Percentiles rank a stretch among this genome's conserved stretches.
These are phyloP conservation scores for Cyclospora cayetanensis DNA, from an alignment of 169 alveolate species.

Conservation along the genomic window DNA sequence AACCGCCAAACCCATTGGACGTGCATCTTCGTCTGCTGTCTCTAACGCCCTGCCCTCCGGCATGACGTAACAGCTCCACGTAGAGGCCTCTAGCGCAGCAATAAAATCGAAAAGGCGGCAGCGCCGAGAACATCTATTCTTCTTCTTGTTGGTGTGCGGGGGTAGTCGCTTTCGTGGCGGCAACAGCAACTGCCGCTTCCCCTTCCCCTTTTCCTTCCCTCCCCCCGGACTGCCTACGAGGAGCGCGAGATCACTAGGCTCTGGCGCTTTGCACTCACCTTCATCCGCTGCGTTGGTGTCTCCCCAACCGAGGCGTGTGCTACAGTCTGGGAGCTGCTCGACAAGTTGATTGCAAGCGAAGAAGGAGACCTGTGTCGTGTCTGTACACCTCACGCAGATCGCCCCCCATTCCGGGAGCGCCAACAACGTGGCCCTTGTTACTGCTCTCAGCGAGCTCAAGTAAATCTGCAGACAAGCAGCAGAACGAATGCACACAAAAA, in stretches of 20 bases:
- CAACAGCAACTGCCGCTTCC: too few relatives aligned
- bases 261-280: too few relatives aligned
- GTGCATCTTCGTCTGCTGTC: slow-evolving; percentile 30
- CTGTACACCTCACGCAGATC: slow-evolving; percentile 52
- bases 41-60: background rate
- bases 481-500: background rate
- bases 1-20: background rate
- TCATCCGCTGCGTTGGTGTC: background rate
- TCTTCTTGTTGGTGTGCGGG: too few relatives aligned
- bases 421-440: background rate
- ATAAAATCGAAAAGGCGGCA: too few relatives aligned
- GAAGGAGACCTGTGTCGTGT: slow-evolving; percentile 51
- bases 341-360: slow-evolving; percentile 13
- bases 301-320: slow-evolving; percentile 30
- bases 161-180: too few relatives aligned
- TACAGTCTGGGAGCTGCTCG: background rate
- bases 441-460: background rate
- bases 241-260: too few relatives aligned
- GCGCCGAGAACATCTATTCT: too few relatives aligned
- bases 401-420: slow-evolving; percentile 28
- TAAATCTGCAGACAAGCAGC: slow-evolving; percentile 58
- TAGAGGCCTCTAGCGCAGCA: too few relatives aligned
- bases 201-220: too few relatives aligned
- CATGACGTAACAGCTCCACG: background rate
- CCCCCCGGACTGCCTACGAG: too few relatives aligned